Evolutionary conservation across 257 asterid genomes (phyloP).

Genomic region (Scutellaria baicalensis): DNA sequence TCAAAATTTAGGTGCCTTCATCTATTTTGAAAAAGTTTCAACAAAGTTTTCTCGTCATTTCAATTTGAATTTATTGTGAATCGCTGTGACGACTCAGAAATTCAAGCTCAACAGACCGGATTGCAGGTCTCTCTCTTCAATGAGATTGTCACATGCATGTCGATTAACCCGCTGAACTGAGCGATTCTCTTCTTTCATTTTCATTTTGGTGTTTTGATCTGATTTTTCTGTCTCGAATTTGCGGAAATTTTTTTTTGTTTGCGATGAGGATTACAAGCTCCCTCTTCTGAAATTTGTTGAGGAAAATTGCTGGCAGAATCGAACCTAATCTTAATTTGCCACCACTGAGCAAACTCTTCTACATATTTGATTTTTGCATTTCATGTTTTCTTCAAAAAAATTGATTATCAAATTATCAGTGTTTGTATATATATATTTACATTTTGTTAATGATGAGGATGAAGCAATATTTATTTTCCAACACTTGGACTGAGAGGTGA

Average conservation of each 20-base stretch:
- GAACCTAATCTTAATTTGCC: conserved; percentile 64
- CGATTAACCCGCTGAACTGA: conserved; percentile 86
- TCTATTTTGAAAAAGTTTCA: too few species aligned
- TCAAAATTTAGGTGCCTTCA: too few species aligned
- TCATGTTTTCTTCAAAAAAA: neutral
- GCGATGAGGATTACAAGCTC: conserved; percentile 81
- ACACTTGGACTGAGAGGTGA: conserved; percentile 60
- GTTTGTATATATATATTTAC: neutral
- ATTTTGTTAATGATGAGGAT: conserved; percentile 28
- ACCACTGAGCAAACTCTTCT: conserved; percentile 39
- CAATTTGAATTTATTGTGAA: neutral
- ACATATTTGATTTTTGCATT: neutral
- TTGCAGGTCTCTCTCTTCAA: neutral
- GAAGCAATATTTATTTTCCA: conserved; percentile 40
- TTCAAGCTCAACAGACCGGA: conserved; percentile 26
- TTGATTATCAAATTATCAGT: too few species aligned
- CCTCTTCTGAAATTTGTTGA: conserved; percentile 75
- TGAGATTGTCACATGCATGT: conserved; percentile 13
- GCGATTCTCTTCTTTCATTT: conserved; percentile 26
- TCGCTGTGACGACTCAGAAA: conserved; percentile 20
- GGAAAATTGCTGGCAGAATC: conserved; percentile 86
- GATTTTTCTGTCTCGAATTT: neutral
- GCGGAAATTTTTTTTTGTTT: neutral
- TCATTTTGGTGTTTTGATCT: neutral
- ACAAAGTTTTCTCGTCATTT: too few species aligned